Percentiles rank a stretch among this genome's conserved stretches.
Conservation (phyloP, 2,329 filamentous ascomycete species). For the Ophidiomyces ophidiicola region DNA sequence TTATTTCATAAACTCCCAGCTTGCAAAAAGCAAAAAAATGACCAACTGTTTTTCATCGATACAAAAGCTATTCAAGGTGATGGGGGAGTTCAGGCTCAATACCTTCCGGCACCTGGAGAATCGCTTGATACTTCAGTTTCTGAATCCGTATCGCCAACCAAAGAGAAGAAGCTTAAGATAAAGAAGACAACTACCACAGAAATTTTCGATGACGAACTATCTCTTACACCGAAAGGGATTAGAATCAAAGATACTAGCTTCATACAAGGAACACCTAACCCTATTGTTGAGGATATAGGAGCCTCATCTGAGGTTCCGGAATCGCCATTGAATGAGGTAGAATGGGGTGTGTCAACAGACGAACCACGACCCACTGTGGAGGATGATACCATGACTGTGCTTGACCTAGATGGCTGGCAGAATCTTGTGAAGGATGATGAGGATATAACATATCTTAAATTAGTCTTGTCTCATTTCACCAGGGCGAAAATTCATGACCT, state of each 20-base stretch:
- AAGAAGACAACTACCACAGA: conserved; percentile 75
- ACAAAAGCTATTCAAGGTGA: conserved; percentile 34
- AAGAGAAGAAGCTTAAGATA: conserved; percentile 43
- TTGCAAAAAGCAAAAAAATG: conserved; percentile 71
- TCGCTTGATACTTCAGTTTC: conserved; percentile 28
- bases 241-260: conserved; percentile 8
- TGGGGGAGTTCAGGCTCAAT: conserved; percentile 19
- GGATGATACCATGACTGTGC: conserved; percentile 50
- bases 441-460: conserved; percentile 46
- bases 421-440: conserved; percentile 57
- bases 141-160: conserved; percentile 22
- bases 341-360: conserved; percentile 49
- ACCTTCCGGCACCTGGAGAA: conserved; percentile 35
- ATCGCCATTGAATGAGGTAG: conserved; percentile 39
- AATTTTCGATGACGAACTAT: conserved; percentile 55
- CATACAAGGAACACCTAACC: conserved; percentile 8
- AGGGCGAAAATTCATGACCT: conserved; percentile 44
- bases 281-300: conserved; percentile 15
- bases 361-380: conserved; percentile 52
- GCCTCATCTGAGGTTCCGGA: conserved; percentile 19
- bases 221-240: conserved; percentile 31
- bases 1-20: conserved; percentile 33
- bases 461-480: conserved; percentile 38
- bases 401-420: conserved; percentile 62
- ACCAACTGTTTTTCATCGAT: conserved; percentile 61